These are phyloP conservation scores for Alternaria infectoria DNA, from an alignment of 2,329 filamentous ascomycete species.

Conservation along the genomic window DNA sequence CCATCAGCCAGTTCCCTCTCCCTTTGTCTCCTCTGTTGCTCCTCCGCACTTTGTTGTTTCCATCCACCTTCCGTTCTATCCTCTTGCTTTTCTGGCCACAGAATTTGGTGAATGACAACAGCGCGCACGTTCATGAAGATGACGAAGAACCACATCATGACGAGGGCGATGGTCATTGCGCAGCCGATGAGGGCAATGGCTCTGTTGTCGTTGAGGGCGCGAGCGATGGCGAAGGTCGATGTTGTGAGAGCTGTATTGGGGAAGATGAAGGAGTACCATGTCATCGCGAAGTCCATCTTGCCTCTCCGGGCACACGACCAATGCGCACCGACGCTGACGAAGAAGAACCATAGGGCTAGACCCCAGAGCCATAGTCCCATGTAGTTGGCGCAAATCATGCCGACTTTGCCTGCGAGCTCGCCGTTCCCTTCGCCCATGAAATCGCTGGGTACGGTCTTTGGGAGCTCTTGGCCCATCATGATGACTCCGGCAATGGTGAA, in stretches of 20 bases:
- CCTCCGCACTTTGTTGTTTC: conserved; percentile 41
- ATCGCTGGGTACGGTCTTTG: conserved; percentile 55
- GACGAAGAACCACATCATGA: conserved; percentile 72
- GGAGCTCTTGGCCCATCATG: conserved; percentile 61
- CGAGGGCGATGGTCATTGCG: conserved; percentile 68
- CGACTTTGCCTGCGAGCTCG: conserved; percentile 60
- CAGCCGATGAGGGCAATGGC: conserved; percentile 72
- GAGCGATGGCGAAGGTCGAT: conserved; percentile 74
- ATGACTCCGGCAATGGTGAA: conserved; percentile 69
- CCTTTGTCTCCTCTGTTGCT: conserved; percentile 29
- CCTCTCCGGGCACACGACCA: conserved; percentile 68
- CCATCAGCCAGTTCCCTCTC: conserved; percentile 22
- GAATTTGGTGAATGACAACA: conserved; percentile 69
- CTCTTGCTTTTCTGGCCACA: conserved; percentile 77
- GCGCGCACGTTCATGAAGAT: conserved; percentile 73
- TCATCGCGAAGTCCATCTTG: conserved; percentile 79
- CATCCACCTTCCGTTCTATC: conserved; percentile 68
- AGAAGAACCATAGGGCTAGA: conserved; percentile 83
- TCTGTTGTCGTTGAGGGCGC: conserved; percentile 53
- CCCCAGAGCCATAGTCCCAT: conserved; percentile 81
- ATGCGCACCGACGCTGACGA: conserved; percentile 78
- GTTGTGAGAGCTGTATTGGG: conserved; percentile 78
- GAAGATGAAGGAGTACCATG: conserved; percentile 84
- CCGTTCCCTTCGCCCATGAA: conserved; percentile 64
- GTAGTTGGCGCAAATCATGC: conserved; percentile 65